Conservation (phyloP, 768 basidiomycete genomes). For the Calocybe cyanea region DNA sequence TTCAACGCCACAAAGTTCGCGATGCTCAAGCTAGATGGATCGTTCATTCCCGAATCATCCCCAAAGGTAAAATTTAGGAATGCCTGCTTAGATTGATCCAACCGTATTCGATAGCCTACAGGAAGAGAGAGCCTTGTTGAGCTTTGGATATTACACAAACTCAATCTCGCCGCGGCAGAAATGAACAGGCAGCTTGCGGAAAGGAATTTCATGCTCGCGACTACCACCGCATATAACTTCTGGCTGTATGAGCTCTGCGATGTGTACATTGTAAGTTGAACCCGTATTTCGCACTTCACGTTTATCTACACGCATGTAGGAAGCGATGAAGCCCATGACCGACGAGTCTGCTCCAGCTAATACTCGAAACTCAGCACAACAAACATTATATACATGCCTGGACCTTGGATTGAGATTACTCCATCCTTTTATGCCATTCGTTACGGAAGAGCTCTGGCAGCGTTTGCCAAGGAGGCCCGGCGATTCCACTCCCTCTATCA, state of each 20-base stretch:
- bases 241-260: slow-evolving; percentile 99
- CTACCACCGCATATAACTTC: slow-evolving; percentile 82
- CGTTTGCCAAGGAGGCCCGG: slow-evolving; percentile 82
- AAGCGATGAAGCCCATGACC: slow-evolving; percentile 98
- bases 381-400: slow-evolving; percentile 93
- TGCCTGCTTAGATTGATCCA: slow-evolving; percentile 3
- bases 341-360: slow-evolving; percentile 65
- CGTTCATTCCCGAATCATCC: slow-evolving; percentile 70
- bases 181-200: slow-evolving; percentile 71
- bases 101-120: slow-evolving; percentile 53
- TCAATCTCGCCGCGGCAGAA: slow-evolving; percentile 75
- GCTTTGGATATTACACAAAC: slow-evolving; percentile 92
- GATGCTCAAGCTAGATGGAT: slow-evolving; percentile 91
- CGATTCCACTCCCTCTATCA: slow-evolving; percentile 82
- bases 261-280: slow-evolving; percentile 81
- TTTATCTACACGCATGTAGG: slow-evolving; percentile 41
- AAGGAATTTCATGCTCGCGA: slow-evolving; percentile 93
- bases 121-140: slow-evolving; percentile 91
- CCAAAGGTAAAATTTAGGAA: slow-evolving; percentile 48
- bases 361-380: slow-evolving; percentile 80
- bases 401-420: slow-evolving; percentile 86
- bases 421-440: slow-evolving; percentile 99
- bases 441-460: slow-evolving; percentile 99
- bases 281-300: background rate
- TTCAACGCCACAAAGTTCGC: slow-evolving; percentile 99